Conservation (phyloP, 257 asterid genomes). For the Nemophila menziesii region DNA sequence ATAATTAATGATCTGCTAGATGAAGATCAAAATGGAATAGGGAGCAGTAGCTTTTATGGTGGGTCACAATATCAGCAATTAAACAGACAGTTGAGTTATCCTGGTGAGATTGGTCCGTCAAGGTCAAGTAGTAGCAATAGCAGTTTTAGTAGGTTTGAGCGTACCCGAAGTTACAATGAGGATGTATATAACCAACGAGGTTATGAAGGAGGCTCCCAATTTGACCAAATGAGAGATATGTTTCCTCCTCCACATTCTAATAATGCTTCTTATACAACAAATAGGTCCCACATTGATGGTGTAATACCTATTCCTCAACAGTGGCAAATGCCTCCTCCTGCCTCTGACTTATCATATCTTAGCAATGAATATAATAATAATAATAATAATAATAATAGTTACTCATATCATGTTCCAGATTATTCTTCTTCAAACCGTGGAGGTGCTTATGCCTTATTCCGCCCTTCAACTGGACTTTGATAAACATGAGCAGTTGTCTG, state of each 20-base stretch:
- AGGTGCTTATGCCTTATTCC: slow-evolving; percentile 43
- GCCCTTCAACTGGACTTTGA: slow-evolving; percentile 67
- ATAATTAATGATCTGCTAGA: slow-evolving; percentile 81
- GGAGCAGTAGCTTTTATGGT: slow-evolving; percentile 33
- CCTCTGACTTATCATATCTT: slow-evolving; percentile 33
- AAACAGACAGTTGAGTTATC: slow-evolving; percentile 46
- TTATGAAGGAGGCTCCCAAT: slow-evolving; percentile 34
- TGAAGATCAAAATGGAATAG: slow-evolving; percentile 55
- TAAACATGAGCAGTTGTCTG: slow-evolving; percentile 8
- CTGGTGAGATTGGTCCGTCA: slow-evolving; percentile 39
- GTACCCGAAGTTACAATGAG: slow-evolving; percentile 38
- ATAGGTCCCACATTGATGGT: slow-evolving; percentile 54
- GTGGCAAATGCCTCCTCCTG: slow-evolving; percentile 65
- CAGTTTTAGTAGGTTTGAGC: slow-evolving; percentile 43
- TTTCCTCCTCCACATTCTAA: slow-evolving; percentile 34
- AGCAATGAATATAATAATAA: slow-evolving; percentile 29
- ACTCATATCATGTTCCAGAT: slow-evolving; percentile 42
- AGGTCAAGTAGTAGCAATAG: slow-evolving; percentile 29
- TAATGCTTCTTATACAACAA: slow-evolving; percentile 24
- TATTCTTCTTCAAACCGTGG: slow-evolving; percentile 37
- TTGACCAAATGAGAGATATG: slow-evolving; percentile 36
- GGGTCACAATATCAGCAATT: slow-evolving; percentile 40
- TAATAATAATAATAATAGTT: slow-evolving; percentile 34
- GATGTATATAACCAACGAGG: slow-evolving; percentile 35
- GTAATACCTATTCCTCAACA: slow-evolving; percentile 34